These are phyloP conservation scores for Rhodotorula graminis DNA, from an alignment of 768 basidiomycete species.

Conservation along the genomic window DNA sequence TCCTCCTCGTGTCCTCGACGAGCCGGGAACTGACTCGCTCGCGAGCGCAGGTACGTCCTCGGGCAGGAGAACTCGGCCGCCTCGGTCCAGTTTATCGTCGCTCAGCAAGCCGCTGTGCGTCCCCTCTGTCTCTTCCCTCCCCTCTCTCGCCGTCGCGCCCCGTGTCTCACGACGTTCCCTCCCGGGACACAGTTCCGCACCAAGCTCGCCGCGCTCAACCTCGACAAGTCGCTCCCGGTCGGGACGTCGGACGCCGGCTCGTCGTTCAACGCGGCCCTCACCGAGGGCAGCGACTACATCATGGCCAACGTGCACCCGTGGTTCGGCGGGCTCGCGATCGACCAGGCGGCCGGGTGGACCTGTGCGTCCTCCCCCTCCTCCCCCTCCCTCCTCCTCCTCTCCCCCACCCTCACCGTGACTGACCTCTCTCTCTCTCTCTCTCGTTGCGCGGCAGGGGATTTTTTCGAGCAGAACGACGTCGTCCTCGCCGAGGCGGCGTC, in stretches of 20 bases:
- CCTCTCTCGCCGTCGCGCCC: not conserved
- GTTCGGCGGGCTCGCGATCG: slow-evolving; percentile 71
- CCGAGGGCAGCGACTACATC: slow-evolving; percentile 61
- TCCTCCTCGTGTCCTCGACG: too few species aligned
- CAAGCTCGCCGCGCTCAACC: slow-evolving; percentile 41
- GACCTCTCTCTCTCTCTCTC: not conserved
- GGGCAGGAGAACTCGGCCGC: slow-evolving; percentile 9
- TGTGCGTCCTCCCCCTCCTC: slow-evolving; percentile 17
- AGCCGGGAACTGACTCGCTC: not conserved
- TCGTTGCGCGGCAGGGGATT: slow-evolving; percentile 52
- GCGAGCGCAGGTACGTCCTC: slow-evolving; percentile 27
- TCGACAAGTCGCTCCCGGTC: slow-evolving; percentile 47
- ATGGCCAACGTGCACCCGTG: slow-evolving; percentile 55
- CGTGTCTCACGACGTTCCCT: not conserved
- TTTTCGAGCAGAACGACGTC: slow-evolving; percentile 59
- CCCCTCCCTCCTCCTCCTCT: too few species aligned
- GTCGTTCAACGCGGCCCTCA: slow-evolving; percentile 43
- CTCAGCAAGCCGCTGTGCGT: slow-evolving; percentile 12
- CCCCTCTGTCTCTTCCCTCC: not conserved
- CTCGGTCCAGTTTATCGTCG: not conserved
- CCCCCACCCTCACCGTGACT: not conserved
- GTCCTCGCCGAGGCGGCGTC: slow-evolving; percentile 54
- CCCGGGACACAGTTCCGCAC: slow-evolving; percentile 44
- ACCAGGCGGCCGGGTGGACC: slow-evolving; percentile 74
- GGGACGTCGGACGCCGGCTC: slow-evolving; percentile 51